Evolutionary conservation across 2,329 filamentous ascomycete genomes (phyloP).

Genomic region (Nothophaeocryptopus gaeumannii): DNA sequence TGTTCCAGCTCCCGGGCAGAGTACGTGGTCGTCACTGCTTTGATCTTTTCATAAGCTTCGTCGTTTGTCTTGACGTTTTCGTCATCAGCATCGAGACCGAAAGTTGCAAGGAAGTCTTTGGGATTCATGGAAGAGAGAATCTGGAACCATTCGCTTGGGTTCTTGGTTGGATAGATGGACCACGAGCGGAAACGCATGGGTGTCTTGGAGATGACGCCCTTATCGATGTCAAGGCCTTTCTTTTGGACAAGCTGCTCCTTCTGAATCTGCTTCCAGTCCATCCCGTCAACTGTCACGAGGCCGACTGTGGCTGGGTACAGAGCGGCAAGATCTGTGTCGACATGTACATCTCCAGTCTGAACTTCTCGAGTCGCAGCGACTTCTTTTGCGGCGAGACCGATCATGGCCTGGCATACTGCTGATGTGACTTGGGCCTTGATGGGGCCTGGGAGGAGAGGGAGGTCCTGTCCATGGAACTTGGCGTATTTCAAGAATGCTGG

Average conservation of each 20-base stretch:
- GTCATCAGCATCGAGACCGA: conserved; percentile 43
- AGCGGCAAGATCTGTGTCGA: conserved; percentile 49
- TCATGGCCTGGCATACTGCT: conserved; percentile 46
- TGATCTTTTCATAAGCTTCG: conserved; percentile 35
- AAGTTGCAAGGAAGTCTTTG: conserved; percentile 42
- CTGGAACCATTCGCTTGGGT: conserved; percentile 48
- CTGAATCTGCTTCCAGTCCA: conserved; percentile 32
- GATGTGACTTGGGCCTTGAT: conserved; percentile 45
- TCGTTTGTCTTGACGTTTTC: conserved; percentile 28
- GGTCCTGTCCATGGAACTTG: conserved; percentile 40
- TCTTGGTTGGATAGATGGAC: conserved; percentile 50
- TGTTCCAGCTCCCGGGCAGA: conserved; percentile 44
- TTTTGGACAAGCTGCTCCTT: conserved; percentile 28
- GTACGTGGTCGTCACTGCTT: conserved; percentile 35
- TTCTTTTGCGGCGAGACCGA: conserved; percentile 43
- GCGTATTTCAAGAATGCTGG: conserved; percentile 35
- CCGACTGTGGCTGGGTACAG: conserved; percentile 46
- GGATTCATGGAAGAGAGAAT: conserved; percentile 52
- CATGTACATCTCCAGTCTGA: conserved; percentile 33
- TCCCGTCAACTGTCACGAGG: conserved; percentile 40
- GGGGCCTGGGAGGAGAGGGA: conserved; percentile 44
- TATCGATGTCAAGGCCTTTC: conserved; percentile 31
- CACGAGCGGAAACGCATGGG: conserved; percentile 43
- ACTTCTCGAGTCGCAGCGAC: conserved; percentile 34
- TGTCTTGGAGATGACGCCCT: conserved; percentile 39